Conservation (phyloP, 805 yeast species). For the Candida awuae region DNA sequence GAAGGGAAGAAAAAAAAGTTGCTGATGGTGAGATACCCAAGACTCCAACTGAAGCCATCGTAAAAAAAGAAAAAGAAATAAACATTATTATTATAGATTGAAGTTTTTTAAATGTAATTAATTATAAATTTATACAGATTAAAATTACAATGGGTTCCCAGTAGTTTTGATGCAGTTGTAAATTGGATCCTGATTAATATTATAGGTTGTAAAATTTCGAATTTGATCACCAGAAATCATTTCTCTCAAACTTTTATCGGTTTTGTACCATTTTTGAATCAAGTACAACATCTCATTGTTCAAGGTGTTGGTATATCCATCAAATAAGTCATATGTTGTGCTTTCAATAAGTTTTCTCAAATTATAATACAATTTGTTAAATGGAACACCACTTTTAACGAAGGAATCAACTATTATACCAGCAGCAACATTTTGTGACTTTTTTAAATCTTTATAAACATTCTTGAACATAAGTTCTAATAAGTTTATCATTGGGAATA, state of each 20-base stretch:
- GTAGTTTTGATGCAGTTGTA: slow-evolving; percentile 35
- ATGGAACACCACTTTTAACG: slow-evolving; percentile 53
- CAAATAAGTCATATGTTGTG: slow-evolving; percentile 43
- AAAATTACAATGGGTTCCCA: slow-evolving; percentile 28
- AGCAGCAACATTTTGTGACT: slow-evolving; percentile 17
- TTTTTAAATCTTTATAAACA: slow-evolving; percentile 28
- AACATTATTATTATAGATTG: slow-evolving; percentile 7
- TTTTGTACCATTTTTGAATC: slow-evolving; percentile 58
- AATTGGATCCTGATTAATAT: slow-evolving; percentile 51
- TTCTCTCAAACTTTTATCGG: slow-evolving; percentile 57
- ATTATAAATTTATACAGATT: not conserved
- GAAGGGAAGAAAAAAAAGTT: not conserved
- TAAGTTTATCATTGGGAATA: slow-evolving; percentile 70
- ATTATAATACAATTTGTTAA: slow-evolving; percentile 56
- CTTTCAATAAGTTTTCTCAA: slow-evolving; percentile 57
- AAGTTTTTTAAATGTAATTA: not conserved
- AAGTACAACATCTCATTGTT: slow-evolving; percentile 27
- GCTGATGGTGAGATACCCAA: not conserved
- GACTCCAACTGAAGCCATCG: not conserved
- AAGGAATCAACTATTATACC: slow-evolving; percentile 60
- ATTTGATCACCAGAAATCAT: slow-evolving; percentile 42
- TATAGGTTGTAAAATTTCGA: slow-evolving; percentile 37
- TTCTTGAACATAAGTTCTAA: slow-evolving; percentile 57
- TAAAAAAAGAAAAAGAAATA: not conserved
- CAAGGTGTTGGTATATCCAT: slow-evolving; percentile 31